phyloP scores from a whole-genome alignment of 2,329 filamentous ascomycete genomes.

The Sclerotinia borealis region DNA sequence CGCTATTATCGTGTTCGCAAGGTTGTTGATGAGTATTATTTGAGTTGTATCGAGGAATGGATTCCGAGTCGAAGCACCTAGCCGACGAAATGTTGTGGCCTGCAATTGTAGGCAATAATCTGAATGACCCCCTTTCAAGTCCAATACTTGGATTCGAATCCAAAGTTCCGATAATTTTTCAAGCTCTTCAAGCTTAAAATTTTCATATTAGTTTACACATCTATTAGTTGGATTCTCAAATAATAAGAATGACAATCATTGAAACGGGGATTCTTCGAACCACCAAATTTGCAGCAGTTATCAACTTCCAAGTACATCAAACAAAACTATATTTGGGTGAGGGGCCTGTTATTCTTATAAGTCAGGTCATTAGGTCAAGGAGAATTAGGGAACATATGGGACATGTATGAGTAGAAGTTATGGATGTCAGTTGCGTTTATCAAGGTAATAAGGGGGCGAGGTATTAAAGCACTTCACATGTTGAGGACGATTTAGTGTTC shows the following conservation, averaged over 20 bases:
- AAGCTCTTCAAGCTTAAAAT: no score
- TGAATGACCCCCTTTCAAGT: no score
- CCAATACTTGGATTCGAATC: no score
- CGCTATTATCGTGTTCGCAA: neutral
- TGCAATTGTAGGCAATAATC: neutral
- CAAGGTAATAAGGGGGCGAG: neutral
- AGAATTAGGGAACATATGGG: neutral
- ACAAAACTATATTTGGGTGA: no score
- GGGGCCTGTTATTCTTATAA: no score
- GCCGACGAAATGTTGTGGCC: neutral
- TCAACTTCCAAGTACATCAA: no score
- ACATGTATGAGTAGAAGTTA: neutral
- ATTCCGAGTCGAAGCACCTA: neutral
- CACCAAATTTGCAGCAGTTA: no score
- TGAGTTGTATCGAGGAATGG: neutral
- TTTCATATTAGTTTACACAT: no score
- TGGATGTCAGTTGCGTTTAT: neutral
- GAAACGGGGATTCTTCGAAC: no score
- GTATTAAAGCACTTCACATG: neutral
- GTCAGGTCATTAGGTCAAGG: neutral
- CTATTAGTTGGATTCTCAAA: no score
- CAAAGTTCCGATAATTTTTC: no score
- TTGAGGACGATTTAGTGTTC: neutral
- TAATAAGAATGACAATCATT: no score
- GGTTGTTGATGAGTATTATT: neutral